phyloP scores from a whole-genome alignment of 495 filamentous ascomycete genomes.

The Penicillium daleae region DNA sequence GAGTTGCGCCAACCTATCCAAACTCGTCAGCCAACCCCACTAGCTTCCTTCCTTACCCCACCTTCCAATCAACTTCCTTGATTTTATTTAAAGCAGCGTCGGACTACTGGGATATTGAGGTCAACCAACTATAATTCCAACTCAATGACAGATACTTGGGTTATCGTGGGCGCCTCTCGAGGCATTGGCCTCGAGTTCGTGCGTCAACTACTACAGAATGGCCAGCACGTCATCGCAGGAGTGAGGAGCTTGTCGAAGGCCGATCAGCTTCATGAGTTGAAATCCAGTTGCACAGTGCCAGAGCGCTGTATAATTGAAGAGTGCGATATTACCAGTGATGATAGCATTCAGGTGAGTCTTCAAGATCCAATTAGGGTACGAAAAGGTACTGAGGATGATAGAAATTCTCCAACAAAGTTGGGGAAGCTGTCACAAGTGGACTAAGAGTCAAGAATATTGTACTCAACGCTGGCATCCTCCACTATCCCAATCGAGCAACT shows the following conservation, averaged over 20 bases:
- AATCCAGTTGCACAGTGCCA: constrained; percentile 31
- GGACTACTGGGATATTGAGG: too few species aligned
- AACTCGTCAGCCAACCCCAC: background rate
- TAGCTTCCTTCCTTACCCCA: background rate
- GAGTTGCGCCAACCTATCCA: background rate
- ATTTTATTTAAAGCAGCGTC: background rate
- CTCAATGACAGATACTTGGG: constrained; percentile 44
- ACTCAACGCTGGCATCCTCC: constrained; percentile 60
- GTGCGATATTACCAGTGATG: constrained; percentile 55
- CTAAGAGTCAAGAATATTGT: constrained; percentile 51
- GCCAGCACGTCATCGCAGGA: constrained; percentile 56
- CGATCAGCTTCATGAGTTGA: constrained; percentile 46
- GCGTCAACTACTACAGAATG: constrained; percentile 49
- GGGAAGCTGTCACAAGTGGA: background rate
- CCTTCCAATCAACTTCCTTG: constrained; percentile 3
- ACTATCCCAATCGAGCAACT: constrained; percentile 60
- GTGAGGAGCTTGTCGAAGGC: constrained; percentile 41
- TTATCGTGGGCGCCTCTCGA: constrained; percentile 59
- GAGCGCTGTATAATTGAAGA: constrained; percentile 48
- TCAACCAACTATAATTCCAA: background rate
- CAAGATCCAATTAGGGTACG: background rate
- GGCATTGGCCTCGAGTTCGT: constrained; percentile 63
- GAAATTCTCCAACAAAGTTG: constrained; percentile 6
- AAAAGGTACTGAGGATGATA: background rate
- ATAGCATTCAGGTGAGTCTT: constrained; percentile 51